These are phyloP conservation scores for Saccharomycopsis schoenii DNA, from an alignment of 805 yeast genomes.

Conservation along the genomic window DNA sequence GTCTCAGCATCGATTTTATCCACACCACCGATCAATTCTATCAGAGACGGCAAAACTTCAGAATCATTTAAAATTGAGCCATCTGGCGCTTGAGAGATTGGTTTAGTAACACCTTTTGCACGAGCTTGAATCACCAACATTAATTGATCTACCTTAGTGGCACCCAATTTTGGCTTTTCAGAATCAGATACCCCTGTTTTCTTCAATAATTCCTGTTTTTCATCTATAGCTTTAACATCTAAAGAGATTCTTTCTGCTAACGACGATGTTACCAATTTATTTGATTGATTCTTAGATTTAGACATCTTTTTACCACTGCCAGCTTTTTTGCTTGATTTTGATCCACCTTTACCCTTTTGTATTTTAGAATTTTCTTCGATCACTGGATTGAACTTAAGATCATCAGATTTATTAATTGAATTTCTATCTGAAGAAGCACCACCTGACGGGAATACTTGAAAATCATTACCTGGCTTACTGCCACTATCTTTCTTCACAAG, in stretches of 20 bases:
- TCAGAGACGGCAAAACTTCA: conserved; percentile 46
- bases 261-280: background rate
- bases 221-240: background rate
- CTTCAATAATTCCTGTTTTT: background rate
- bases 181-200: background rate
- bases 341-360: background rate
- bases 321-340: background rate
- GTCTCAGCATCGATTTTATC: conserved; percentile 42
- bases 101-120: conserved; percentile 61
- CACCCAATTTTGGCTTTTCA: conserved; percentile 53
- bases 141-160: conserved; percentile 82
- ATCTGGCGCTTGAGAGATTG: conserved; percentile 54
- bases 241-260: background rate
- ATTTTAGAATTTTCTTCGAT: background rate
- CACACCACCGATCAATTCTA: conserved; percentile 70
- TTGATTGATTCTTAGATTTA: background rate
- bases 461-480: conserved; percentile 16
- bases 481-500: conserved; percentile 28
- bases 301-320: background rate
- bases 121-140: conserved; percentile 89
- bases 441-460: background rate
- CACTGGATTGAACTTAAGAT: background rate
- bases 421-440: background rate
- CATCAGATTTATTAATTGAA: background rate
- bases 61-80: conserved; percentile 55